phyloP scores from a whole-genome alignment of 306 rosid genomes.

The Prunus armeniaca region DNA sequence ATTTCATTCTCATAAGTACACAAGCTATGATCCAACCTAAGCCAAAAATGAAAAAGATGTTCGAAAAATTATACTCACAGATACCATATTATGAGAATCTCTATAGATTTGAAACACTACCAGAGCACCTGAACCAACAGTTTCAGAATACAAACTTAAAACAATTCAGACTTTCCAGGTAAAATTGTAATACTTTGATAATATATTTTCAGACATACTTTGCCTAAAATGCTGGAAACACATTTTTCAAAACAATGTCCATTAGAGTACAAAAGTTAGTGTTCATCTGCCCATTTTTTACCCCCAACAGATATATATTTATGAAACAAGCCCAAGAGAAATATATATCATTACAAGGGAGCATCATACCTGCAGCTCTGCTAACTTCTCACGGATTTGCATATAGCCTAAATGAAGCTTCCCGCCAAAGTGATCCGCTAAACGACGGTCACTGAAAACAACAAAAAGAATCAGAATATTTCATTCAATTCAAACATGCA shows the following conservation, averaged over 20 bases:
- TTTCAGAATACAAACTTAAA: constrained; percentile 32
- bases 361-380: constrained; percentile 79
- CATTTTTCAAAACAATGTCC: not conserved
- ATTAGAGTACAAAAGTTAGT: not conserved
- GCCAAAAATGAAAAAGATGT: not conserved
- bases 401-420: constrained; percentile 98
- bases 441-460: constrained; percentile 91
- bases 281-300: constrained; percentile 4
- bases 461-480: constrained; percentile 34
- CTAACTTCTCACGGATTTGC: constrained; percentile 97
- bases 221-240: not conserved
- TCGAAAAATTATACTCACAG: constrained; percentile 31
- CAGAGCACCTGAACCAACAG: constrained; percentile 48
- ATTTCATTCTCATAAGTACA: not conserved
- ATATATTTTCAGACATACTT: not conserved
- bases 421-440: constrained; percentile 99
- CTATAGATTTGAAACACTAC: constrained; percentile 39
- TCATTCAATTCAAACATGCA: constrained; percentile 26
- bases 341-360: constrained; percentile 12
- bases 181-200: not conserved
- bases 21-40: not conserved
- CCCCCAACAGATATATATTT: not conserved
- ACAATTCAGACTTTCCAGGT: constrained; percentile 8
- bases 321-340: constrained; percentile 1
- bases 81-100: constrained; percentile 32